A percentile compares a stretch with the other conserved stretches of the same genome.
Conservation (phyloP, 768 basidiomycete genomes). For the Russula olivacea region DNA sequence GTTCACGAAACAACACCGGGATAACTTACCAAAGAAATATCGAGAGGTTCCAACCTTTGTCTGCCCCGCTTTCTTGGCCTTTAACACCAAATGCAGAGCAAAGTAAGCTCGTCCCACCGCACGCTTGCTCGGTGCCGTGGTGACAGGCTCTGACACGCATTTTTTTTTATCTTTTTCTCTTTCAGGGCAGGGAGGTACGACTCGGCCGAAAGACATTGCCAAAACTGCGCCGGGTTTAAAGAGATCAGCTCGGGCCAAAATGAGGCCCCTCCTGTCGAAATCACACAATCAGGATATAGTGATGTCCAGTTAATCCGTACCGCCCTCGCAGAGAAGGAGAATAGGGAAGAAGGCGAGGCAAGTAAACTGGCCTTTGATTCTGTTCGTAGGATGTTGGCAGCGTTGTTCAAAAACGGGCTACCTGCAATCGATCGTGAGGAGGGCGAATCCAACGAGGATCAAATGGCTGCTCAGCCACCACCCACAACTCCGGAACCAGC, state of each 20-base stretch:
- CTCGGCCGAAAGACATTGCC: conserved; percentile 6
- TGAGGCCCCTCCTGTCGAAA: not conserved
- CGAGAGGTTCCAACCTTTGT: not conserved
- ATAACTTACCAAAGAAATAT: not conserved
- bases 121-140: not conserved
- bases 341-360: too few relatives aligned
- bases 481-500: too few relatives aligned
- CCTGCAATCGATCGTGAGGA: too few relatives aligned
- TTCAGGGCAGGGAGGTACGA: conserved; percentile 11
- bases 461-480: too few relatives aligned
- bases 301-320: not conserved
- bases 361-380: too few relatives aligned
- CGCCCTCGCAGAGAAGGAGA: not conserved
- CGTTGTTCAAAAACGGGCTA: too few relatives aligned
- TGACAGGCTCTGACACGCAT: not conserved
- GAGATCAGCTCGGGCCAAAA: not conserved
- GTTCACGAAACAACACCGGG: not conserved
- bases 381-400: too few relatives aligned
- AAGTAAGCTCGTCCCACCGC: not conserved
- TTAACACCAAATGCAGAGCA: not conserved
- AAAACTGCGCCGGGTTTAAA: not conserved
- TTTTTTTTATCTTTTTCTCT: not conserved
- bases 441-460: too few relatives aligned
- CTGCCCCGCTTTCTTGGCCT: conserved; percentile 1
- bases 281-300: not conserved